Evolutionary conservation across 2,329 filamentous ascomycete genomes (phyloP).

Genomic region (Ascosphaera apis): DNA sequence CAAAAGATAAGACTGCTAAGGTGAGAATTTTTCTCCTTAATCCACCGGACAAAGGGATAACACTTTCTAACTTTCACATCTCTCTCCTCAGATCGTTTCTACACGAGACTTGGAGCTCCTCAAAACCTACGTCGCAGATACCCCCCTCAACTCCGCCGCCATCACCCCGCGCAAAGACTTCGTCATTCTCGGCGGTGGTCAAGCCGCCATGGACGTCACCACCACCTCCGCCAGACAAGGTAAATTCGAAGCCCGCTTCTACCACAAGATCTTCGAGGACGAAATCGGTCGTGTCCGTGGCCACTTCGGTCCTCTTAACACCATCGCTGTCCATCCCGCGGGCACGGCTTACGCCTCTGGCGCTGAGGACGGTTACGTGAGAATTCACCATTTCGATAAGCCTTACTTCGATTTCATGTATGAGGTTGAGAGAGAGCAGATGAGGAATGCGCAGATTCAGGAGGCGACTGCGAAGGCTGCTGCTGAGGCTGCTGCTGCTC

Average conservation of each 20-base stretch:
- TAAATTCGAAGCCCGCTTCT: conserved; percentile 98
- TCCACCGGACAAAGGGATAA: conserved; percentile 1
- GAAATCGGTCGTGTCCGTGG: conserved; percentile 93
- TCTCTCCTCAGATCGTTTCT: conserved; percentile 43
- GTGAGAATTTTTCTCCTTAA: conserved; percentile 20
- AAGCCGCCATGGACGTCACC: conserved; percentile 97
- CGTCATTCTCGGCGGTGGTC: conserved; percentile 91
- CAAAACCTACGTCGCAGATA: conserved; percentile 82
- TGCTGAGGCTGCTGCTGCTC: neutral
- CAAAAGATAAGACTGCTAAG: conserved; percentile 94
- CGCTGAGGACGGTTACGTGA: conserved; percentile 95
- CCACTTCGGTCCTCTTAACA: conserved; percentile 93
- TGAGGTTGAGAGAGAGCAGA: conserved; percentile 77
- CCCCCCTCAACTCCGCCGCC: conserved; percentile 82
- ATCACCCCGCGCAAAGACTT: conserved; percentile 94
- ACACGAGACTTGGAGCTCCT: conserved; percentile 70
- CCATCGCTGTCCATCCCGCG: conserved; percentile 75
- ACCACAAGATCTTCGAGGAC: conserved; percentile 99
- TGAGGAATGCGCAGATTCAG: conserved; percentile 15
- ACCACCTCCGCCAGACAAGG: conserved; percentile 83
- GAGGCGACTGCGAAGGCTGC: neutral
- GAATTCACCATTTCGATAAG: conserved; percentile 97
- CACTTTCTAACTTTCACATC: conserved; percentile 1
- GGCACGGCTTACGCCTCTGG: conserved; percentile 86
- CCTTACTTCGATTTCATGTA: conserved; percentile 97